Evolutionary conservation across 495 filamentous ascomycete species (phyloP).

Genomic region (Penicillium coffeae): DNA sequence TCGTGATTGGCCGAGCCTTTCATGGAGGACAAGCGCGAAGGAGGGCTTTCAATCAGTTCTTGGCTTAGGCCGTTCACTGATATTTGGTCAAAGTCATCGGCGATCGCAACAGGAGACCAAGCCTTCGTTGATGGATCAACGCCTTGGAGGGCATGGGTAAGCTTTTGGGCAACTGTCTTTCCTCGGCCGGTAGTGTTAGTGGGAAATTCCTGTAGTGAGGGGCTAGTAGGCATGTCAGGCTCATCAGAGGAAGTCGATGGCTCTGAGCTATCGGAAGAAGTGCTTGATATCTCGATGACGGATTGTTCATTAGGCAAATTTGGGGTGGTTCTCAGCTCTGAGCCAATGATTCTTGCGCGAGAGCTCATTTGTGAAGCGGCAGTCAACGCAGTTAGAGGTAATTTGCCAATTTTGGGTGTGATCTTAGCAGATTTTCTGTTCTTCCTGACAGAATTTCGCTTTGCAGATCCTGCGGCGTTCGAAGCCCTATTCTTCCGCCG

Average conservation of each 20-base stretch:
- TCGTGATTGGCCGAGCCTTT: neutral
- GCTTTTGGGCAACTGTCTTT: constrained; percentile 23
- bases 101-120: neutral
- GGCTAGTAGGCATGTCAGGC: neutral
- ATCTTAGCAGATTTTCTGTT: constrained; percentile 8
- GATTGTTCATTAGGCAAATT: neutral
- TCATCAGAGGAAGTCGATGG: neutral
- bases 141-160: constrained; percentile 23
- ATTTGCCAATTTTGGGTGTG: neutral
- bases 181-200: constrained; percentile 21
- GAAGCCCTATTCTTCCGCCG: neutral
- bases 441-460: constrained; percentile 5
- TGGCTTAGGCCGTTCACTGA: neutral
- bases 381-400: constrained; percentile 8
- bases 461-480: neutral
- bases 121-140: neutral
- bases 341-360: neutral
- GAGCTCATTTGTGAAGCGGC: neutral
- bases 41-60: neutral
- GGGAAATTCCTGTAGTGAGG: neutral
- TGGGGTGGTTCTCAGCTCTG: neutral
- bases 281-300: constrained; percentile 12
- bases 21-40: neutral
- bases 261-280: neutral
- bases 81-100: neutral